Percentiles rank a stretch among this genome's conserved stretches.
phyloP scores from a whole-genome alignment of 768 basidiomycete species.

The Mycena chlorophos region DNA sequence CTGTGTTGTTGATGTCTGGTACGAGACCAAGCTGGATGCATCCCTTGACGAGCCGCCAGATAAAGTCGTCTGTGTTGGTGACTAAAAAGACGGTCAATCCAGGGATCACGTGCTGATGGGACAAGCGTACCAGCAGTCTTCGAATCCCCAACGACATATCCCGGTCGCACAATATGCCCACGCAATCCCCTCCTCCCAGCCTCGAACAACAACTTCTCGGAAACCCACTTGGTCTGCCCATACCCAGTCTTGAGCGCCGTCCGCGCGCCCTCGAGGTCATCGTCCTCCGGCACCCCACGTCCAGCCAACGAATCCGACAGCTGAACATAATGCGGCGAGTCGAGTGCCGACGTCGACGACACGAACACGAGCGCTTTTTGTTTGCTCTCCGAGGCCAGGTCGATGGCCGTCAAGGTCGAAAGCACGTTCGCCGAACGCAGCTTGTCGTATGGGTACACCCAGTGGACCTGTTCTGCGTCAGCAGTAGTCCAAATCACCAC shows the following conservation, averaged over 20 bases:
- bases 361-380: slow-evolving; percentile 87
- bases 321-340: slow-evolving; percentile 86
- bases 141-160: slow-evolving; percentile 95
- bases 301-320: slow-evolving; percentile 71
- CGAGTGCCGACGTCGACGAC: slow-evolving; percentile 93
- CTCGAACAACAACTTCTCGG: slow-evolving; percentile 90
- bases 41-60: slow-evolving; percentile 98
- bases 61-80: slow-evolving; percentile 98
- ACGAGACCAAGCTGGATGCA: slow-evolving; percentile 95
- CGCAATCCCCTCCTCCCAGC: slow-evolving; percentile 83
- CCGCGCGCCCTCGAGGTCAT: slow-evolving; percentile 85
- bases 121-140: too few relatives aligned
- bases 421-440: slow-evolving; percentile 91
- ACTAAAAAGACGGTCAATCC: too few relatives aligned
- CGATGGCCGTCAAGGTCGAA: slow-evolving; percentile 80
- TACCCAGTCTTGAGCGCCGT: slow-evolving; percentile 83
- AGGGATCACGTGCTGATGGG: too few relatives aligned
- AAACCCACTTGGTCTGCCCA: slow-evolving; percentile 98
- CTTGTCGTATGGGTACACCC: slow-evolving; percentile 98
- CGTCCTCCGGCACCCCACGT: slow-evolving; percentile 80
- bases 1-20: slow-evolving; percentile 96
- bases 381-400: slow-evolving; percentile 71
- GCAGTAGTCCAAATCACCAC: background rate
- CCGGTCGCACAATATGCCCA: slow-evolving; percentile 88
- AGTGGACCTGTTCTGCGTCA: slow-evolving; percentile 73